These are phyloP conservation scores for Gremmenia infestans DNA, from an alignment of 2,329 filamentous ascomycete species.

Conservation along the genomic window DNA sequence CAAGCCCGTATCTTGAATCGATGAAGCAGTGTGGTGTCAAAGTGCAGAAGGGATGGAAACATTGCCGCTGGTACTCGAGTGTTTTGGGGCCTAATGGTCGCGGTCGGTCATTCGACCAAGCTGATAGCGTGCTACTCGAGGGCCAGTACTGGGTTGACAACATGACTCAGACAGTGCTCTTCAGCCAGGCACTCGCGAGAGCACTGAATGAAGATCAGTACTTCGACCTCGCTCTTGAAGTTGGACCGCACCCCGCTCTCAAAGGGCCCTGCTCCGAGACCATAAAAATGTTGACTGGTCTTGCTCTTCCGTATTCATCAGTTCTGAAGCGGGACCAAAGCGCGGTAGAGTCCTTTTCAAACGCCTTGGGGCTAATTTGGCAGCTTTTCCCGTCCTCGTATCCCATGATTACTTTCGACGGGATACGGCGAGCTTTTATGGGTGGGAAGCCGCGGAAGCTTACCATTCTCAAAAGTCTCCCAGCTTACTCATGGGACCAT, in stretches of 20 bases:
- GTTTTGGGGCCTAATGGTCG: conserved; percentile 2
- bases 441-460: conserved; percentile 22
- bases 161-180: conserved; percentile 38
- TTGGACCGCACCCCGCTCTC: conserved; percentile 5
- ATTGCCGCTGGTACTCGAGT: conserved; percentile 36
- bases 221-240: conserved; percentile 4
- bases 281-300: neutral
- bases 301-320: neutral
- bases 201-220: conserved; percentile 5
- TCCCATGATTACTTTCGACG: conserved; percentile 7
- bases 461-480: neutral
- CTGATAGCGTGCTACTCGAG: conserved; percentile 1
- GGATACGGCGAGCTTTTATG: conserved; percentile 29
- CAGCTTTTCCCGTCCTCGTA: conserved; percentile 11
- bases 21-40: conserved; percentile 9
- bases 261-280: neutral
- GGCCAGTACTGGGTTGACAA: conserved; percentile 33
- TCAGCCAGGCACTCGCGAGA: conserved; percentile 36
- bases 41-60: conserved; percentile 17
- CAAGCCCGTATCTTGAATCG: conserved; percentile 12
- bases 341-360: conserved; percentile 15
- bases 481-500: conserved; percentile 18
- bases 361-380: conserved; percentile 21
- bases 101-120: conserved; percentile 22
- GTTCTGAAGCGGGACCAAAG: conserved; percentile 3